These are phyloP conservation scores for Teratosphaeria destructans DNA, from an alignment of 2,329 filamentous ascomycete genomes.

Conservation along the genomic window DNA sequence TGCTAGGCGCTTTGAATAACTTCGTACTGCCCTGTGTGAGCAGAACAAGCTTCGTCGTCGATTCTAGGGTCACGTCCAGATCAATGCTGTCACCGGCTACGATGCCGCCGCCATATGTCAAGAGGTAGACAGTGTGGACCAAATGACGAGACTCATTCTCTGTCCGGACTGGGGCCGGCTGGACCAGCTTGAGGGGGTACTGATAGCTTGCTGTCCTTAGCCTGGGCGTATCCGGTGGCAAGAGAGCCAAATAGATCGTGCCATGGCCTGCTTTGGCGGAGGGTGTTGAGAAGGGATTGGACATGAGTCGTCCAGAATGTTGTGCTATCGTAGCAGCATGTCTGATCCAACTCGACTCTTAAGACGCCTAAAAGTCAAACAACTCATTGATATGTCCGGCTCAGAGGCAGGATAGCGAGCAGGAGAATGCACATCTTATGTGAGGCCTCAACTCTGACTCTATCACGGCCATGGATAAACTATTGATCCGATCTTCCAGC, in stretches of 20 bases:
- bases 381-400: not conserved
- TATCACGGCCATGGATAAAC: not conserved
- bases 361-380: not conserved
- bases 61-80: constrained; percentile 56
- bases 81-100: constrained; percentile 77
- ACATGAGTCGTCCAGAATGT: constrained; percentile 14
- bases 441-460: no score
- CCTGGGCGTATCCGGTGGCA: constrained; percentile 61
- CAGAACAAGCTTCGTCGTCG: constrained; percentile 52
- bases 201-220: constrained; percentile 73
- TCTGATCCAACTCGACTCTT: not conserved
- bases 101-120: constrained; percentile 90
- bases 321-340: constrained; percentile 14
- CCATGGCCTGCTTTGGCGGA: constrained; percentile 69
- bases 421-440: not conserved
- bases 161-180: constrained; percentile 54
- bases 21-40: constrained; percentile 75
- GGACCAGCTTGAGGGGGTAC: constrained; percentile 89
- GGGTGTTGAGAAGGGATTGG: constrained; percentile 67
- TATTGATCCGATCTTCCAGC: not conserved
- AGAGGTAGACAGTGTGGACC: constrained; percentile 68
- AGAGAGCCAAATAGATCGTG: constrained; percentile 59
- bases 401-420: not conserved
- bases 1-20: constrained; percentile 69
- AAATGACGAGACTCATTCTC: constrained; percentile 36